Evolutionary conservation across 371 early-diverging fungal species (phyloP), one percentile per base, ranked within the genome.

Genomic region (Mucor sp.): DNA sequence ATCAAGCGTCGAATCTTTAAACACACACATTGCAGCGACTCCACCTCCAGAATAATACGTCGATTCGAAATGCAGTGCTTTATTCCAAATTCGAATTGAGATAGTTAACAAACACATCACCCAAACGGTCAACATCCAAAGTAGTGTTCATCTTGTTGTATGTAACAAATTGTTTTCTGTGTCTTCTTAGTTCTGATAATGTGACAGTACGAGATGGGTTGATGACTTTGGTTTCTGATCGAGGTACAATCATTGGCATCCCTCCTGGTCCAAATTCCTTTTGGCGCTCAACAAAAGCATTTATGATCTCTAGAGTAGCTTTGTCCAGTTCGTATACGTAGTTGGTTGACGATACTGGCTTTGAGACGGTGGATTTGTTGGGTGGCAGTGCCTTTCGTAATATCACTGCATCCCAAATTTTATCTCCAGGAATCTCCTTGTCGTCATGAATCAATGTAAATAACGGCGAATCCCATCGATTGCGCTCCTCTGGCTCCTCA

Each of bases 401-500:
- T 32, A 96, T 81, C 5, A 97, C 71, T 17, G 96, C 90, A 60
- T 90, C 89, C 89, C 93, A 90, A 56, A 97, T 91, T 27, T 78
- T 76, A 30, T 91, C 87, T 25, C 78, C 77, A 12, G 93, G 91
- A 15, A 85, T 65, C 64, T 76, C 73, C 8, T 69, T 74, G 57
- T 91, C 95, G 41, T 91, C 87, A 61, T 91, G 91, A 30, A 94
- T 80, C 7, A 96, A 76, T 0, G 93, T 92, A 69, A 97, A 96
- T 21, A 97, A 81, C 14, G 99, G 99, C 6, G 94, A 85, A 75
- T 99, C 99, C 99, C 99, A 99, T 55, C 94, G 82, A 71, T 94
- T 93, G 7, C 88, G 81, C 14, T 89, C 87, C 57, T 92, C 90
- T n/a, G 98, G 98, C 70, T 98, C 98, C 82, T 99, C 99, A 65